Base-by-base conservation (phyloP, 2,329 filamentous ascomycete species). In the Pseudogymnoascus sp. region DNA sequence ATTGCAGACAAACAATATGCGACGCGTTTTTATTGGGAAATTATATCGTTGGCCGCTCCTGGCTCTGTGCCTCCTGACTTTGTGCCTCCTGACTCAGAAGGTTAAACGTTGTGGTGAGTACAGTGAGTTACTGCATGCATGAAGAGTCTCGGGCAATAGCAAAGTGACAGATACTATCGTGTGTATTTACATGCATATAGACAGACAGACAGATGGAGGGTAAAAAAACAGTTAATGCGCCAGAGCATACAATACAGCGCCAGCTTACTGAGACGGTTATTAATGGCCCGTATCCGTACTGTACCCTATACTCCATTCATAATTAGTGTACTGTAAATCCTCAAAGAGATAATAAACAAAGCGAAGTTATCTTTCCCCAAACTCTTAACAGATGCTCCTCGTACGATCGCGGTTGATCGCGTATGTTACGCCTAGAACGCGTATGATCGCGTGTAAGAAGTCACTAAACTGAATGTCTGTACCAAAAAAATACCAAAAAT, bases 51-150 rank as follows among this genome's bases (percentile, higher is more conserved):
- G 50, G 50, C 4, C 26, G 23, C 38, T 42, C 38, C 33, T 35
- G 33, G 11, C 13, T 35, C 15, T 46, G 42, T 46, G 26, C 13
- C 17, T 31, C 46, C 13, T 19, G 26, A 56, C 46, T 33, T 33
- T 56, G 50, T 56, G 26, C 50, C 50, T 56, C 26, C 50, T 56
- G 50, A 56, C n/a, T 56, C 50, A 56, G 50, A 56, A 56, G 50
- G 50, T 56, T 56, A 56, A 56, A 56, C 50, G 7, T 3, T 11
- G n/a, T 53, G 46, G 46, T 53, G 46, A 53, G 50, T 11, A 26
- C 21, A 17, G 26, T 53, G 46, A 53, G 44, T 19, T 56, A 33
- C 10, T 56, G 13, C 26, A 56, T 56, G 50, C 50, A 56, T 10
- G 50, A 17, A 6, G 9, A 19, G 50, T 56, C 50, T 56, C 50